Conservation (phyloP, 208 protist genomes). For the Trypanosoma congolense region DNA sequence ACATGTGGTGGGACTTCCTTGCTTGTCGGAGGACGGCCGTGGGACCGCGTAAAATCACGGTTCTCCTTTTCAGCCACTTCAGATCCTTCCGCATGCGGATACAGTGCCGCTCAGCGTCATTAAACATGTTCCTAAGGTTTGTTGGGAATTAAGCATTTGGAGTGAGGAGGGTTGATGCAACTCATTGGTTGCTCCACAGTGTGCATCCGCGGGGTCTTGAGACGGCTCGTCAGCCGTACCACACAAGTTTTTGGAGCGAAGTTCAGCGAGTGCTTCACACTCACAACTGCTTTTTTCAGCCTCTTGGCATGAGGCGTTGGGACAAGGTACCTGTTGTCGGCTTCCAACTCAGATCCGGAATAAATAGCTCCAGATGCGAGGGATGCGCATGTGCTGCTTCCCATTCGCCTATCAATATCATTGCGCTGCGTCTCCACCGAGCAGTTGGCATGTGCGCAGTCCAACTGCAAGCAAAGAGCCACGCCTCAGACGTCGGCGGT, state of each 20-base stretch:
- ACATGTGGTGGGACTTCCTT: constrained; percentile 50
- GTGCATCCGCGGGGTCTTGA: neutral
- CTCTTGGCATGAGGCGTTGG: constrained; percentile 23
- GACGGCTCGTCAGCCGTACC: neutral
- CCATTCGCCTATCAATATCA: neutral
- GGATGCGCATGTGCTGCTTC: neutral
- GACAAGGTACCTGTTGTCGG: constrained; percentile 12
- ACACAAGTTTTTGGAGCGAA: neutral
- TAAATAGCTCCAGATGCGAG: neutral
- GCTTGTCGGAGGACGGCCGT: constrained; percentile 28
- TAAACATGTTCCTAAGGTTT: constrained; percentile 40
- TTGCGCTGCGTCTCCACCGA: neutral
- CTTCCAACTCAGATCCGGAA: neutral
- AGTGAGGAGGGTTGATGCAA: constrained; percentile 1
- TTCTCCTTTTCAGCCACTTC: constrained; percentile 42
- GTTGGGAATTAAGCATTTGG: constrained; percentile 13
- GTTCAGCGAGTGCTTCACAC: neutral
- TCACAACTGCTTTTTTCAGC: constrained; percentile 19
- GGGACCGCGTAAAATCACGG: constrained; percentile 43
- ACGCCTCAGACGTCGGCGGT: constrained; percentile 2
- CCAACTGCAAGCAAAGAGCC: constrained; percentile 17
- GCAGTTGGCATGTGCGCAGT: neutral
- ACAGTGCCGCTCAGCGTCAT: constrained; percentile 25
- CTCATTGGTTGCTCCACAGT: neutral
- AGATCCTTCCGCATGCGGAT: constrained; percentile 57